Percentiles rank a stretch among this genome's conserved stretches.
These are phyloP conservation scores for Carpinus fangiana DNA, from an alignment of 306 rosid species.

Conservation along the genomic window DNA sequence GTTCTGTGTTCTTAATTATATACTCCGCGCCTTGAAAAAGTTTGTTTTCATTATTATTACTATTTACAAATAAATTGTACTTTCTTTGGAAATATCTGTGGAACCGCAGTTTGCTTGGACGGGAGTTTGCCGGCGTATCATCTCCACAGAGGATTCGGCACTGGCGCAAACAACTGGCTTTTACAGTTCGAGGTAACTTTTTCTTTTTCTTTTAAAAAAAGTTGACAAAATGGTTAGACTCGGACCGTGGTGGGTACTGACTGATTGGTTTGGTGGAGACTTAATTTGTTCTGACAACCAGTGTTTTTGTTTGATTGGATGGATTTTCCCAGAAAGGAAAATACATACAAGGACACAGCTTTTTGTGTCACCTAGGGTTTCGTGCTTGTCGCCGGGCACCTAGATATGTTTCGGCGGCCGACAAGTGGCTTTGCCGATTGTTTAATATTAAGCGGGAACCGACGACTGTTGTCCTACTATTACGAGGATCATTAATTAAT, in stretches of 20 bases:
- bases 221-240: not conserved
- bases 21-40: not conserved
- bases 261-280: not conserved
- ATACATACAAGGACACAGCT: not conserved
- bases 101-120: constrained; percentile 73
- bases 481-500: not conserved
- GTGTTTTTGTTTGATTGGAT: not conserved
- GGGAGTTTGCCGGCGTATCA: constrained; percentile 98
- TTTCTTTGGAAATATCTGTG: not conserved
- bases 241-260: not conserved
- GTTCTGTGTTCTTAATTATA: not conserved
- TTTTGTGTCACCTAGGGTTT: not conserved
- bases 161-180: constrained; percentile 78
- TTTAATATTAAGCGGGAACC: too few relatives aligned
- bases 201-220: too few relatives aligned
- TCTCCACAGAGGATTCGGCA: constrained; percentile 75
- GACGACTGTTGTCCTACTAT: not conserved
- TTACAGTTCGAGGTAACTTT: constrained; percentile 80
- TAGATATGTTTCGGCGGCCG: not conserved
- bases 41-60: not conserved
- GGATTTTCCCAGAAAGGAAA: not conserved
- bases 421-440: too few relatives aligned
- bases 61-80: not conserved
- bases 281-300: not conserved
- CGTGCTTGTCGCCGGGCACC: not conserved